Conservation (phyloP, 2,329 filamentous ascomycete genomes). For the Penicillium occitanis region DNA sequence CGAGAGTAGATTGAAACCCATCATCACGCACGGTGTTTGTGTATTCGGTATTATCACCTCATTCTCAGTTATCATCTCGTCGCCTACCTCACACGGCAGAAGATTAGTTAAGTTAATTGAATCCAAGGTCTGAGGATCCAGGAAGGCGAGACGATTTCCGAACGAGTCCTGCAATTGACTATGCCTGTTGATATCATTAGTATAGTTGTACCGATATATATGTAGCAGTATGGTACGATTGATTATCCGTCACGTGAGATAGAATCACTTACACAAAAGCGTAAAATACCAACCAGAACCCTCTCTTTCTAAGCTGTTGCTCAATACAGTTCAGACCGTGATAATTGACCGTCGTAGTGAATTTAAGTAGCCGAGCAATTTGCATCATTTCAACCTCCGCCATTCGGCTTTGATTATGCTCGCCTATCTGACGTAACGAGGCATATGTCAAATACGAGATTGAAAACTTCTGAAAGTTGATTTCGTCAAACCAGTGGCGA, state of each 20-base stretch:
- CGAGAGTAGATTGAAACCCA: background rate
- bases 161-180: background rate
- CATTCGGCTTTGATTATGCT: conserved; percentile 39
- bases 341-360: background rate
- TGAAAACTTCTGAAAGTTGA: conserved; percentile 39
- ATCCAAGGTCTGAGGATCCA: background rate
- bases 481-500: conserved; percentile 22
- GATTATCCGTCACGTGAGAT: background rate
- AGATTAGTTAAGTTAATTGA: background rate
- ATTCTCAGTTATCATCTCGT: background rate
- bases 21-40: background rate
- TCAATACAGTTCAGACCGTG: conserved; percentile 7
- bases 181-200: background rate
- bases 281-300: conserved; percentile 12
- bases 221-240: no score
- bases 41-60: background rate
- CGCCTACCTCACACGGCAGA: background rate
- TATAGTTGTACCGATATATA: no score
- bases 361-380: conserved; percentile 32
- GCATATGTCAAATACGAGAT: conserved; percentile 36
- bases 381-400: conserved; percentile 39
- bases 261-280: background rate
- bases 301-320: conserved; percentile 7
- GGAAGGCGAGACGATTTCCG: background rate
- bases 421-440: conserved; percentile 37